A percentile compares a stretch with the other conserved stretches of the same genome.
Evolutionary conservation across 192 early-diverging fungal species (phyloP).

Genomic region (Podochytrium sp.): DNA sequence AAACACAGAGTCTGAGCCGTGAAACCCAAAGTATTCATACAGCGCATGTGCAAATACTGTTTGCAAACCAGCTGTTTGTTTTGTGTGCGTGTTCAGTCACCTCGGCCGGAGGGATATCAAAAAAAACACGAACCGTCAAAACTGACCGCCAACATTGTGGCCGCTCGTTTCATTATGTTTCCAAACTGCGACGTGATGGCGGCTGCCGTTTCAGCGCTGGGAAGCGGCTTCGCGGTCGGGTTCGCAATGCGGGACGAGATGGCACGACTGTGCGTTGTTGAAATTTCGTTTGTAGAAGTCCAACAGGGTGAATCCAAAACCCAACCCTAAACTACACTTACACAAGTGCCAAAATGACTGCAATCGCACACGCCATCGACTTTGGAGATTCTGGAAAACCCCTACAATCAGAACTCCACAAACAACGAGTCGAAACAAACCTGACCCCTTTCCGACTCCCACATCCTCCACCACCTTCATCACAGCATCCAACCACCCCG

Average conservation of each 20-base stretch:
- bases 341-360: background rate
- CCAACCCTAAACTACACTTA: too few relatives aligned
- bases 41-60: background rate
- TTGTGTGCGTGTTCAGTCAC: too few relatives aligned
- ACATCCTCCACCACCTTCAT: background rate
- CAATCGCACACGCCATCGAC: background rate
- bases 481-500: constrained; percentile 3
- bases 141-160: background rate
- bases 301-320: too few relatives aligned
- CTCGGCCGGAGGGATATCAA: background rate
- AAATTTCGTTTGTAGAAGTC: too few relatives aligned
- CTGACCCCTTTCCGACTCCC: background rate
- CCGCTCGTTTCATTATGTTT: background rate
- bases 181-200: background rate
- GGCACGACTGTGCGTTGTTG: too few relatives aligned
- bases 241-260: background rate
- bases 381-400: background rate
- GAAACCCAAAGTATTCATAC: constrained; percentile 1
- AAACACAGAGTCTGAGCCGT: background rate
- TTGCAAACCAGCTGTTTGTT: background rate
- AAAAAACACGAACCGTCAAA: constrained; percentile 1
- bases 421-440: too few relatives aligned
- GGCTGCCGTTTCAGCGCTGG: background rate
- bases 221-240: background rate
- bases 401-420: too few relatives aligned